phyloP scores from a whole-genome alignment of 108 stramenopile species.

The Cylindrotheca closterium region DNA sequence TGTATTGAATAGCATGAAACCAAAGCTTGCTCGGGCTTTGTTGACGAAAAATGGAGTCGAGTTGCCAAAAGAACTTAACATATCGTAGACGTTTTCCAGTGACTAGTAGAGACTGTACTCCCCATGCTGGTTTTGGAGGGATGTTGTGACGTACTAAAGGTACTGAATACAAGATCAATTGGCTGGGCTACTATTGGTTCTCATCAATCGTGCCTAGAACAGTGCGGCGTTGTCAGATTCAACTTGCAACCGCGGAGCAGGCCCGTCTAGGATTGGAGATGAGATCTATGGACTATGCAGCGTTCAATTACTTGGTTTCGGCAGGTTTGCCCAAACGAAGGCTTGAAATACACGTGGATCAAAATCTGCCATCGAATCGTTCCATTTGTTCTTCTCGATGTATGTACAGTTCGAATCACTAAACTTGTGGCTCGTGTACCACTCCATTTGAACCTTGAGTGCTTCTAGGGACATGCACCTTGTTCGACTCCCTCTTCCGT shows the following conservation, averaged over 20 bases:
- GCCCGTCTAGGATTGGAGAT: too few relatives aligned
- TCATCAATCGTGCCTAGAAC: too few relatives aligned
- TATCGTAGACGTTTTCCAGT: conserved; percentile 9
- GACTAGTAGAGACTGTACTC: too few relatives aligned
- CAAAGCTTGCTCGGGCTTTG: conserved; percentile 58
- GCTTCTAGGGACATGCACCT: conserved; percentile 65
- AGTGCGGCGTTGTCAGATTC: too few relatives aligned
- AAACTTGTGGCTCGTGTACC: conserved; percentile 80
- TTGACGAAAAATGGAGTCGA: conserved; percentile 57
- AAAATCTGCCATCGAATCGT: conserved; percentile 86
- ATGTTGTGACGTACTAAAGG: too few relatives aligned
- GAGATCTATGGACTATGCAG: too few relatives aligned
- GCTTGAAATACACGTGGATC: conserved; percentile 91
- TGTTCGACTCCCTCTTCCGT: conserved; percentile 62
- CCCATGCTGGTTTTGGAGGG: too few relatives aligned
- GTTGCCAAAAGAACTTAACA: conserved; percentile 38
- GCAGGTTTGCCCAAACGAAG: conserved; percentile 76
- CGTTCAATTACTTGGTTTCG: conserved; percentile 18
- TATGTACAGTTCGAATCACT: conserved; percentile 65
- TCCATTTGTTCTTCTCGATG: conserved; percentile 81
- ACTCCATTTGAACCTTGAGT: conserved; percentile 57
- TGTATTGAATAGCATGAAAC: conserved; percentile 66
- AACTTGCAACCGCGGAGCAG: too few relatives aligned
- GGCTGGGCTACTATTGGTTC: too few relatives aligned
- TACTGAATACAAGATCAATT: too few relatives aligned